These are phyloP conservation scores for Fraxinus albicans DNA, from an alignment of 305 asterid genomes.

Conservation along the genomic window DNA sequence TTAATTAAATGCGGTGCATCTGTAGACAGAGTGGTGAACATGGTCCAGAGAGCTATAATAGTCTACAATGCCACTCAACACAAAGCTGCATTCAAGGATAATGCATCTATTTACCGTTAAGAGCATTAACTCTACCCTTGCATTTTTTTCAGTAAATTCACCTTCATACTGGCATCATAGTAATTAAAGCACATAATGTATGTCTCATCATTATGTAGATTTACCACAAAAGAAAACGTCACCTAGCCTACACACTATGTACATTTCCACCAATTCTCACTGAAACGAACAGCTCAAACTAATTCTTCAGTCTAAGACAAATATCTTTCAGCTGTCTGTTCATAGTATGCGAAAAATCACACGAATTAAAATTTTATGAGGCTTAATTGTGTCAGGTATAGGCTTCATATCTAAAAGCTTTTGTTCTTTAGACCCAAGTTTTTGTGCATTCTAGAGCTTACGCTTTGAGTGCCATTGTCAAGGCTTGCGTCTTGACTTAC, in stretches of 20 bases:
- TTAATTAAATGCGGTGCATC: background rate
- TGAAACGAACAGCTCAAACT: background rate
- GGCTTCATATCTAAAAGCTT: background rate
- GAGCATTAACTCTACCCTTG: background rate
- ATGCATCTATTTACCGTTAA: background rate
- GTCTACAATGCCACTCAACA: background rate
- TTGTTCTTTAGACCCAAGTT: background rate
- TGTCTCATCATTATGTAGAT: background rate
- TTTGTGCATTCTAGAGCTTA: background rate
- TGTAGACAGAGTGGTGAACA: background rate
- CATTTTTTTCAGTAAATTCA: background rate
- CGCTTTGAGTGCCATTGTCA: background rate
- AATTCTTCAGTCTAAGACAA: background rate
- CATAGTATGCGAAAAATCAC: background rate
- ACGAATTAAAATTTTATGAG: background rate
- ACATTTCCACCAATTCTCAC: background rate
- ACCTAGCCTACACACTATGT: background rate
- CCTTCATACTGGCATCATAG: background rate
- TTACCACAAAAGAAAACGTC: background rate
- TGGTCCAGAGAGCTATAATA: background rate
- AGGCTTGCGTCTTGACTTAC: background rate
- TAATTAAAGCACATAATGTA: background rate
- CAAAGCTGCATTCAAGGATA: background rate
- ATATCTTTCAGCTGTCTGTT: background rate
- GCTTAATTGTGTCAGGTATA: background rate